A percentile compares a stretch with the other conserved stretches of the same genome.
These are phyloP conservation scores for Wallacemonas collosoma DNA, from an alignment of 208 protist genomes.

Conservation along the genomic window DNA sequence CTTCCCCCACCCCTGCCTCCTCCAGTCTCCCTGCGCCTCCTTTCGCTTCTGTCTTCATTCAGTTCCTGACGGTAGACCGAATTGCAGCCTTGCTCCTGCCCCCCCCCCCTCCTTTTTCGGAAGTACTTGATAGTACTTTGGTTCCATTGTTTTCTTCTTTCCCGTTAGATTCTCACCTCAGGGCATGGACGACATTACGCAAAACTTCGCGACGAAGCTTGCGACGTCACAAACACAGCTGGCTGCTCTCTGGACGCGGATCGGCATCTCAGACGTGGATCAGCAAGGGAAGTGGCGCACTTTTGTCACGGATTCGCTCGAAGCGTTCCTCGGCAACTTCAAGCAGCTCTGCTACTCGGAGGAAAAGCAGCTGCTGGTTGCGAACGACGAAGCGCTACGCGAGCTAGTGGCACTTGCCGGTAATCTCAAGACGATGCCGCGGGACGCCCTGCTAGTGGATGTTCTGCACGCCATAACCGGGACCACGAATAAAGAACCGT, in stretches of 20 bases:
- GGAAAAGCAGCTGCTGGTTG: conserved; percentile 46
- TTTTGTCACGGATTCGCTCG: conserved; percentile 44
- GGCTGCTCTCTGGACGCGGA: conserved; percentile 42
- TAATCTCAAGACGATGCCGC: conserved; percentile 50
- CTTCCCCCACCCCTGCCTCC: too few species aligned
- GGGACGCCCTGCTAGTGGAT: conserved; percentile 38
- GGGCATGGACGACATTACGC: conserved; percentile 9
- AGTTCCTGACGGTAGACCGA: too few species aligned
- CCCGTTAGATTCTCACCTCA: background rate
- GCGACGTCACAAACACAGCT: conserved; percentile 14
- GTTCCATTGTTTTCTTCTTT: conserved; percentile 8
- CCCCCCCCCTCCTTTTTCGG: too few species aligned
- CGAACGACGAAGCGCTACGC: conserved; percentile 54
- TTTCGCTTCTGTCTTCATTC: too few species aligned
- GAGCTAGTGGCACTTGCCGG: conserved; percentile 51
- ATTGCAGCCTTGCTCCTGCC: too few species aligned
- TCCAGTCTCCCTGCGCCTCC: too few species aligned
- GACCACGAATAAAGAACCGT: background rate
- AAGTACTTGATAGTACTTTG: too few species aligned
- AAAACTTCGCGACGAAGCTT: background rate
- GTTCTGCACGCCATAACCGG: conserved; percentile 23
- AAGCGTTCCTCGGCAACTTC: conserved; percentile 52
- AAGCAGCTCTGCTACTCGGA: conserved; percentile 40
- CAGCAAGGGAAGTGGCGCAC: conserved; percentile 35
- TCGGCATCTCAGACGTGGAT: conserved; percentile 44